A percentile compares a stretch with the other conserved stretches of the same genome.
phyloP scores from a whole-genome alignment of 1,284 basidiomycete genomes.

The Ustilago trichophora region DNA sequence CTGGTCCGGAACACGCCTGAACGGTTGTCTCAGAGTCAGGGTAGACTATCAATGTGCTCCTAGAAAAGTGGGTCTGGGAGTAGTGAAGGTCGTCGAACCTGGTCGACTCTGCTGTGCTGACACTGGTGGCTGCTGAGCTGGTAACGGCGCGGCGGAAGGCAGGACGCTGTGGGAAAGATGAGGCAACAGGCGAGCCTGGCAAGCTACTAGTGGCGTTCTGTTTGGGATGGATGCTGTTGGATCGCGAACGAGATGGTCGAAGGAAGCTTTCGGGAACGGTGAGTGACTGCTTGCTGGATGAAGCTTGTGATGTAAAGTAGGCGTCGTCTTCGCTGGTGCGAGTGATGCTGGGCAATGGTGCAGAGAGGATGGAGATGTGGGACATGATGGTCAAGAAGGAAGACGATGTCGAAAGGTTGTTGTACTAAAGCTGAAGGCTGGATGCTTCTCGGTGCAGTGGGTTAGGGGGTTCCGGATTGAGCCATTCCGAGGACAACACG shows the following conservation, averaged over 20 bases:
- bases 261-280: slow-evolving; percentile 15
- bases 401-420: background rate
- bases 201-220: slow-evolving; percentile 5
- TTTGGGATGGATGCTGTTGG: slow-evolving; percentile 8
- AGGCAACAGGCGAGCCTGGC: slow-evolving; percentile 15
- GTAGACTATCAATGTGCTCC: slow-evolving; percentile 36
- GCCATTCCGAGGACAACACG: background rate
- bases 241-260: slow-evolving; percentile 6
- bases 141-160: slow-evolving; percentile 17
- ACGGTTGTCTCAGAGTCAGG: slow-evolving; percentile 7
- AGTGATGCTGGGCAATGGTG: slow-evolving; percentile 12
- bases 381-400: slow-evolving; percentile 28
- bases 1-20: background rate
- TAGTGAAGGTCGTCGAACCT: slow-evolving; percentile 40
- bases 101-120: slow-evolving; percentile 7
- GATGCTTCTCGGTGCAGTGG: background rate
- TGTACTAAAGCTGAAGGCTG: background rate
- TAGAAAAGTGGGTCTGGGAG: slow-evolving; percentile 36
- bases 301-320: slow-evolving; percentile 11
- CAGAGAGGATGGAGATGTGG: slow-evolving; percentile 26
- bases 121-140: slow-evolving; percentile 9
- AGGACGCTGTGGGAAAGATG: slow-evolving; percentile 24
- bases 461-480: slow-evolving; percentile 22
- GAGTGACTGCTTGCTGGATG: too few relatives aligned
- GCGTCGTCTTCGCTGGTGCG: slow-evolving; percentile 15